Base-by-base conservation (phyloP, 805 yeast genomes). In the Peterozyma toletana region DNA sequence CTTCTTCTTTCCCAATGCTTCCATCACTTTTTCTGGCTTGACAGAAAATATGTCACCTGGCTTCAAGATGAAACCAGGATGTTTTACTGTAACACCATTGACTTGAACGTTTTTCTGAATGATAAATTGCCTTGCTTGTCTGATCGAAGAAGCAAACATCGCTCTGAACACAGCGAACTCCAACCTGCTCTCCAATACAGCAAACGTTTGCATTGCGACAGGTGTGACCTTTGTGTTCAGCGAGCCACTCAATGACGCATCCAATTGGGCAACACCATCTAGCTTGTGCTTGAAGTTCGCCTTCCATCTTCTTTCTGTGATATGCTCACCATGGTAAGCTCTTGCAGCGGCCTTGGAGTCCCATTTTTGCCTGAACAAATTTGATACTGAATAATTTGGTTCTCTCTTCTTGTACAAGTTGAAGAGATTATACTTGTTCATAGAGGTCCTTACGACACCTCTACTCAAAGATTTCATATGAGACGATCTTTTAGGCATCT, bases 331-430 rank as follows among this genome's bases (percentile, higher is more conserved):
- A 61, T 91, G 99, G 62, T 91, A 91, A 1, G 91, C 83, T 66
- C 99, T 78, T 7, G 97, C 83, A 59, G 90, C 96, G 59, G 80
- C 83, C 63, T 93, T 91, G 41, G 96, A 83, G 6, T 73, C 66
- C 91, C 96, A 93, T 65, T 89, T 88, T 63, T 91, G 96, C 64
- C 87, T 96, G 66, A 73, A 93, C 47, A 87, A 69, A n/a, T 95
- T 78, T 63, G 77, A 76, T 3, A 79, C 72, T 49, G 71, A 68
- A 58, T 75, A 76, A 43, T 62, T 67, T 33, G 74, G 65, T 48
- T 71, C 71, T 39, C 78, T 71, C 62, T 83, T 86, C 70, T 89
- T 84, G 71, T 83, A 80, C 55, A 89, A 59, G 57, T 93, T 93
- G 77, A 87, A 93, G 60, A 93, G 70, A 62, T 91, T 91, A 66